Base-by-base conservation (phyloP, 1,139 yeast genomes). In the Kurtzmaniella quercitrusa region DNA sequence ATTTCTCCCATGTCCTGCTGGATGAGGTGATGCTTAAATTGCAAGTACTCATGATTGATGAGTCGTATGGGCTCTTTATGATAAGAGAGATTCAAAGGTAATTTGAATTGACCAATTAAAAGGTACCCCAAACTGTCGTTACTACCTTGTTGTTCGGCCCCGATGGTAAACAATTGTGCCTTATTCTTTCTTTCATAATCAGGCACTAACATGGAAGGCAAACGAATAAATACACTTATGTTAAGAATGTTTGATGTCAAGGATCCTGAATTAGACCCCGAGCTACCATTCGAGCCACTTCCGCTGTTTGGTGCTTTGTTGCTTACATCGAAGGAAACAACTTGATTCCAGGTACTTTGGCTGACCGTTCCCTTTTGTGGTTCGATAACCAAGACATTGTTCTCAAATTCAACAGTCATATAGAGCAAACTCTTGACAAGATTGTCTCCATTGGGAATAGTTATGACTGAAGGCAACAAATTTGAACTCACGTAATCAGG, bases 281-380 rank as follows among this genome's bases (percentile, higher is more conserved):
- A 14, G 28, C 14, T n/a, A 12, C 18, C 15, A 34, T 14, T 48
- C 23, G 51, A 45, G 15, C 19, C 34, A 9, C 45, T 46, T 49
- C 28, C 30, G 11, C 17, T 12, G 12, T 19, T 15, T 8, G 38
- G 17, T 21, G 21, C n/a, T 14, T 38, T 40, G 36, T 22, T 36
- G 9, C 95, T 84, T 20, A 91, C 95, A 72, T 93, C 98, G 60
- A 93, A 93, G 8, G 91, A 82, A 11, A 95, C 87, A 17, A 88
- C 89, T 53, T 86, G 87, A 60, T 89, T 91, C 82, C 96, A 93
- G 18, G 65, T 72, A 42, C 66, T 71, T 54, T 64, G 72, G 52
- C 55, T 64, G 47, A 68, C 73, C 0, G 88, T 76, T 14, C 95
- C 95, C 46, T 78, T 73, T 38, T 80, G 80, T 3, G 95, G 91